Evolutionary conservation across 2,329 filamentous ascomycete genomes (phyloP).

Genomic region (Colletotrichum plurivorum): DNA sequence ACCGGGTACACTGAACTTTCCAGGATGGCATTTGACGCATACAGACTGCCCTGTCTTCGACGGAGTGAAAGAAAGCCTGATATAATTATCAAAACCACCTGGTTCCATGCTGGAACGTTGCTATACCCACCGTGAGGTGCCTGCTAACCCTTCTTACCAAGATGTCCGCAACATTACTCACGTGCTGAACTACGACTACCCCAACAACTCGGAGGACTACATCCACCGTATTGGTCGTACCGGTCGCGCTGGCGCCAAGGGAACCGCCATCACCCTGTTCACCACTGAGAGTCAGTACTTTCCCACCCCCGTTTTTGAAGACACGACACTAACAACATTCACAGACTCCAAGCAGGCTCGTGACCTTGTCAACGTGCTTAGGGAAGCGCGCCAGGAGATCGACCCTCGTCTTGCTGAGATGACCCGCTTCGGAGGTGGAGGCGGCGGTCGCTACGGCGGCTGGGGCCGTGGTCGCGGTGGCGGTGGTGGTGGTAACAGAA

Average conservation of each 20-base stretch:
- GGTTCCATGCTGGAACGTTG: conserved; percentile 73
- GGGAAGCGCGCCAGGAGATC: conserved; percentile 98
- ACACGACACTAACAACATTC: conserved; percentile 52
- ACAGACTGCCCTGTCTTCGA: conserved; percentile 71
- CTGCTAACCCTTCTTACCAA: conserved; percentile 85
- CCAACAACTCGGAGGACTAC: conserved; percentile 99
- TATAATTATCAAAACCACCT: conserved; percentile 64
- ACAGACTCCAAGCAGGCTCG: conserved; percentile 93
- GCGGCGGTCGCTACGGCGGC: conserved; percentile 79
- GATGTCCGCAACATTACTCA: conserved; percentile 99
- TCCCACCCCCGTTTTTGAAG: background rate
- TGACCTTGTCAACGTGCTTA: conserved; percentile 92
- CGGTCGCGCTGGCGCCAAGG: conserved; percentile 92
- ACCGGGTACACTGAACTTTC: conserved; percentile 68
- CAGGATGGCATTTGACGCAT: conserved; percentile 71
- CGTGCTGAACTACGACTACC: conserved; percentile 99
- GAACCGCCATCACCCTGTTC: conserved; percentile 98
- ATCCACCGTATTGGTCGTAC: conserved; percentile 98
- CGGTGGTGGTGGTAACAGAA: conserved; percentile 62
- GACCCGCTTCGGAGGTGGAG: conserved; percentile 90
- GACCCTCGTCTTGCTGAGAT: conserved; percentile 97
- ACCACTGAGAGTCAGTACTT: conserved; percentile 94
- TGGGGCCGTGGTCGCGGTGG: conserved; percentile 76
- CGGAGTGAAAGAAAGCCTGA: conserved; percentile 69
- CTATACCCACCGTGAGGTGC: conserved; percentile 68